Evolutionary conservation across 1,139 yeast genomes (phyloP), one percentile per base, ranked within the genome.

Genomic region (Geotrichum klebahnii): DNA sequence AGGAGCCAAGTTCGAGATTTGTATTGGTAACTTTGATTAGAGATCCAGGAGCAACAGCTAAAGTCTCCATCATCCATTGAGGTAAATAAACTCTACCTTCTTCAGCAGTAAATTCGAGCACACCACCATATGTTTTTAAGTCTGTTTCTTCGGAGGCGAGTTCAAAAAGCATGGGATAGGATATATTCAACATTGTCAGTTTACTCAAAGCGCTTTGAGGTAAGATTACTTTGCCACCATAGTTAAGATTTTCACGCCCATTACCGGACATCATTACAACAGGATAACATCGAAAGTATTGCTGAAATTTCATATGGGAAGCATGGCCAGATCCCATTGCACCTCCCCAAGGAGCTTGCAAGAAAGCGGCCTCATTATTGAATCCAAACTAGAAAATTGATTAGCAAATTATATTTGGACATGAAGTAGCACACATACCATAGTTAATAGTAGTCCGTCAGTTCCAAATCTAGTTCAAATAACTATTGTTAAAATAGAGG

Each of bases 31-130:
- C 78, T 57, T 84, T 84, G 23, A 92, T 71, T 55, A 94, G 71
- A 23, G 87, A 78, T 0, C 98, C 98, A 0, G 96, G 87, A 44
- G 77, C 77, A 10, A 86, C 70, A 33, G 75, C 73, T 44, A 94
- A 69, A 0, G 95, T 85, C 44, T 71, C 76, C 89, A 92, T 81
- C 94, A 92, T 90, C 99, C 99, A 94, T 61, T 87, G 90, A 0
- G 99, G 99, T 41, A 92, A 65, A 65, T 94, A 94, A 2, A 81
- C 94, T 54, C 98, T 75, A 17, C 99, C 99, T 71, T 94, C 98
- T 65, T 92, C 98, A 0, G 98, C 97, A 29, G 86, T 85, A 65
- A 94, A 94, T 69, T 94, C 98, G 58, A 94, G 72, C 14, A 94
- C 98, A 61, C 99, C 99, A 45, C 92, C 86, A 65, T 89, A 96